phyloP scores from a whole-genome alignment of 2,329 filamentous ascomycete species.

The Aspergillus intermedius region DNA sequence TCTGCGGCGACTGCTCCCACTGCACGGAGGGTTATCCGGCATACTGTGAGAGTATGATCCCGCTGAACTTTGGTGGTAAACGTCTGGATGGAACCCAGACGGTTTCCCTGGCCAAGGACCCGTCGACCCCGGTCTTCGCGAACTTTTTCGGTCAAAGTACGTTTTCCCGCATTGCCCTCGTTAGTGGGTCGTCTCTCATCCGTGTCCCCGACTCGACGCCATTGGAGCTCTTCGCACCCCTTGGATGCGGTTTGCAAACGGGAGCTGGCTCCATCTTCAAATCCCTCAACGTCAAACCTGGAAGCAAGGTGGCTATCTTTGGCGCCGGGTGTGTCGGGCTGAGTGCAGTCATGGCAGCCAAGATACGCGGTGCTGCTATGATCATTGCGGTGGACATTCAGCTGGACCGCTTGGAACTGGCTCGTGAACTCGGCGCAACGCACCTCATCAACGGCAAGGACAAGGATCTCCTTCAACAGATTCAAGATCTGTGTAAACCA shows the following conservation, averaged over 20 bases:
- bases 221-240: conserved; percentile 19
- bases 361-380: conserved; percentile 9
- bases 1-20: conserved; percentile 12
- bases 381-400: conserved; percentile 24
- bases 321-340: conserved; percentile 29
- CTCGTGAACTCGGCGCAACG: conserved; percentile 21
- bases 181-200: conserved; percentile 17
- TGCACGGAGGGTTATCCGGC: conserved; percentile 13
- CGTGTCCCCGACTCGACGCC: conserved; percentile 11
- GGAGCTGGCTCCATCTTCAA: conserved; percentile 23
- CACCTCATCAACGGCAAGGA: conserved; percentile 13
- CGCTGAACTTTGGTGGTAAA: conserved; percentile 11
- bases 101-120: not conserved
- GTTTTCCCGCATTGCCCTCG: conserved; percentile 26
- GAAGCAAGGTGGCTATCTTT: conserved; percentile 21
- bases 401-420: conserved; percentile 14
- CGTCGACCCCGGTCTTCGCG: conserved; percentile 8
- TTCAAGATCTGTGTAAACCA: conserved; percentile 1
- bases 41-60: conserved; percentile 10
- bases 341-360: conserved; percentile 27
- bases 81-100: conserved; percentile 6
- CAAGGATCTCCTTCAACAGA: conserved; percentile 4
- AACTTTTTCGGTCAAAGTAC: conserved; percentile 35
- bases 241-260: conserved; percentile 29
- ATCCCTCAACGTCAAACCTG: conserved; percentile 10